These are phyloP conservation scores for Endogone sp. DNA, from an alignment of 192 early-diverging fungal species.

Conservation along the genomic window DNA sequence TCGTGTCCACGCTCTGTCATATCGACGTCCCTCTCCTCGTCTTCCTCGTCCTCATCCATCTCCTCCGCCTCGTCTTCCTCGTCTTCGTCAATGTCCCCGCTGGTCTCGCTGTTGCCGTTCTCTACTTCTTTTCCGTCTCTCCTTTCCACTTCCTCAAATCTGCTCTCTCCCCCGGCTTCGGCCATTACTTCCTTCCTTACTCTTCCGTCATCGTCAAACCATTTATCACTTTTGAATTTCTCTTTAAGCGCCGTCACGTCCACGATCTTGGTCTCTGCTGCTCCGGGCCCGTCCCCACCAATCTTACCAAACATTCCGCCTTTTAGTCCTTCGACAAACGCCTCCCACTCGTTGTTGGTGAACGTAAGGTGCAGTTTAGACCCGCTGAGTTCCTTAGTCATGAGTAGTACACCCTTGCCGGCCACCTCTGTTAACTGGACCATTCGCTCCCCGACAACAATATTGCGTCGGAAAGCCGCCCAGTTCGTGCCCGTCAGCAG, in stretches of 20 bases:
- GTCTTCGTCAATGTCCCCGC: too few relatives aligned
- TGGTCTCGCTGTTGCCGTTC: too few relatives aligned
- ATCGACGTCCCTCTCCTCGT: neutral
- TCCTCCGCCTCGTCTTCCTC: neutral
- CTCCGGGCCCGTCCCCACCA: neutral
- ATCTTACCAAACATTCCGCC: neutral
- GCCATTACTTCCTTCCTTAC: neutral
- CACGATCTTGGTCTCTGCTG: neutral
- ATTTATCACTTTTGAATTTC: neutral
- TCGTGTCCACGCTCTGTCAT: neutral
- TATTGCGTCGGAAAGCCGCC: conserved; percentile 35
- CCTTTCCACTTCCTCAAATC: neutral
- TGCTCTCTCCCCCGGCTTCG: neutral
- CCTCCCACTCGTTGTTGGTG: conserved; percentile 35
- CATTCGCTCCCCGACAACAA: conserved; percentile 34
- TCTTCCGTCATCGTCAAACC: neutral
- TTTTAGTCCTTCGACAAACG: conserved; percentile 24
- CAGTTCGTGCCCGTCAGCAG: conserved; percentile 23
- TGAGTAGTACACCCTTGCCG: conserved; percentile 37
- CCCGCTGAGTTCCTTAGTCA: conserved; percentile 41
- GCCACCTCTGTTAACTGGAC: conserved; percentile 26
- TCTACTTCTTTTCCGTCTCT: neutral
- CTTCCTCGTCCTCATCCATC: neutral
- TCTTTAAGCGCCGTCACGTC: neutral
- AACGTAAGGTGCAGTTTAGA: conserved; percentile 37